Evolutionary conservation across 768 basidiomycete genomes (phyloP), one percentile per base, ranked within the genome.

Genomic region (Coprinopsis cinerea): DNA sequence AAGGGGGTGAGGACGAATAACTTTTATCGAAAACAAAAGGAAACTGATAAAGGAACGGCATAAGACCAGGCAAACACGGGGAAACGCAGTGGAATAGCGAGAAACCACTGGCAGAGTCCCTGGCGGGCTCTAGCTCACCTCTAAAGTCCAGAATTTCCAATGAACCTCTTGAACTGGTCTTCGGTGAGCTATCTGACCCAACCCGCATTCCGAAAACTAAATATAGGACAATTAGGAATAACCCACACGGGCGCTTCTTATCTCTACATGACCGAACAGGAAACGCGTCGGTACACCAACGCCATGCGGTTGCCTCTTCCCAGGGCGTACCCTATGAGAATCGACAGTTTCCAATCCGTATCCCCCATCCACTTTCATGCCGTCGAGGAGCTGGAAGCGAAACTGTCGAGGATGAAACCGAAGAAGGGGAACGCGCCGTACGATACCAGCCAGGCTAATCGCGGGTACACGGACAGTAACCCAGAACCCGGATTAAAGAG

Each of bases 361-460:
- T 45, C 44, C 5, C 44, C 44, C 3, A 30, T 45, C 14, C 32
- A 7, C 28, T 45, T 45, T 18, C 13, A 27, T 13, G 4, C 25
- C 13, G 44, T 32, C n/a, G 44, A 7, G 4, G 27, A 45, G 27
- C 18, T 45, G 44, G 15, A 18, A 13, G 14, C 25, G 6, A 45
- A 45, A 23, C 27, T 45, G 18, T 45, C 44, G 18, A 27, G 6
- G 4, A 27, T 28, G 44, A 10, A 30, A 4, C 44, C 25, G 11
- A 45, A 45, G 20, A 20, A 32, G 15, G 13, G 6, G 28, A 15
- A 27, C 27, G 6, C 22, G 41, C 10, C 4, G 9, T 6, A 5
- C 17, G 41, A 43, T 43, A 43, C 41, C 15, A 45, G 44, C 18
- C 25, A 28, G 18, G 44, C 44, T 15, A 45, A 45, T 20, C 6